Base-by-base conservation (phyloP, 768 basidiomycete genomes). In the Vararia minispora region DNA sequence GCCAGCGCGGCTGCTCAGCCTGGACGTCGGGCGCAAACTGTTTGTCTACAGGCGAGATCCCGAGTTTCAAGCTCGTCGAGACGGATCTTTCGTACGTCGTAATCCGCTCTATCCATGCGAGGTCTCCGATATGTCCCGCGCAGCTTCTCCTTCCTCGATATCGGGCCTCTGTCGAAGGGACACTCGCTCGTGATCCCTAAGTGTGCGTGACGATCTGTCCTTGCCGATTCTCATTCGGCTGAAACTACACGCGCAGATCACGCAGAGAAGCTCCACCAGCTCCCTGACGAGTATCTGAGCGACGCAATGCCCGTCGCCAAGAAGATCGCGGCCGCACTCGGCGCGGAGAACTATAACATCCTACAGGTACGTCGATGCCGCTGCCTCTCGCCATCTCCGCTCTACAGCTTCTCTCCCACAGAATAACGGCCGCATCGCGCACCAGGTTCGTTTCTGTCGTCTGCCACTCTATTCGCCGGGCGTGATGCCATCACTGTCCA, bases 131-230 rank as follows among this genome's bases (percentile, higher is more conserved):
- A 31, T 16, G 26, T 33, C 38, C 33, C 28, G 13, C 16, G 21
- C 52, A 88, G 85, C 11, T 82, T 65, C 54, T 76, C 94, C 0
- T 97, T 99, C 65, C 74, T 99, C 47, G 95, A 97, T 49, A 86
- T 99, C 45, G 79, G 79, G 1, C 92, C 94, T 6, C 62, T 97
- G 17, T 69, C 89, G n/a, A 78, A 72, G 52, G 94, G 94, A 4
- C 90, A 99, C 60, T 75, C 87, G 10, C 71, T 98, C 25, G 65
- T 98, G 37, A 87, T 99, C 45, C 94, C 94, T 3, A 99, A 97
- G 67, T 79, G 92, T 94, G 41, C 44, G 57, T 33, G 27, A 20
- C 13, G 28, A 11, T 28, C 29, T 12, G 11, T 32, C 10, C 12
- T 32, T 14, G 22, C 18, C 22, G 33, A 11, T 14, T 13, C 33